Conservation (phyloP, 768 basidiomycete species). For the Cyclocybe aegerita region DNA sequence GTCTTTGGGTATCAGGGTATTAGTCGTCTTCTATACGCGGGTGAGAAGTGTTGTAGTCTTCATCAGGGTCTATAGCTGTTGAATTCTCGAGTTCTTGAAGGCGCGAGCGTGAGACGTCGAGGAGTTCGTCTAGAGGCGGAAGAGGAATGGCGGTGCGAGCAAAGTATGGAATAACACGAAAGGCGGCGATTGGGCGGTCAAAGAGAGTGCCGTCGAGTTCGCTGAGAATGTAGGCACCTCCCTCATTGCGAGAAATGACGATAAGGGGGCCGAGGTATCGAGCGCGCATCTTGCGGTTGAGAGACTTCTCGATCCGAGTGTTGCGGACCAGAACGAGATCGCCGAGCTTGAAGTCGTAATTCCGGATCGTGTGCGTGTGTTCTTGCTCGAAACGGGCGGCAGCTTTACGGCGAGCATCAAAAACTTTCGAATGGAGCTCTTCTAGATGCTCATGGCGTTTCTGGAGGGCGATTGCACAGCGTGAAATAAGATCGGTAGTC, state of each 20-base stretch:
- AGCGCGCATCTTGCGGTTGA: slow-evolving; percentile 27
- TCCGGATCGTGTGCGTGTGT: slow-evolving; percentile 17
- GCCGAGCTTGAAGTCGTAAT: slow-evolving; percentile 27
- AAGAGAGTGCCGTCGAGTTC: slow-evolving; percentile 26
- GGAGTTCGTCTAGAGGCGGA: slow-evolving; percentile 11
- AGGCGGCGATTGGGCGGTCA: slow-evolving; percentile 17
- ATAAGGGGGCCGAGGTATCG: slow-evolving; percentile 33
- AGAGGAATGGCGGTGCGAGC: background rate
- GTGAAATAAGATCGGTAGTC: slow-evolving; percentile 22
- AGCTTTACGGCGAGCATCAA: slow-evolving; percentile 9
- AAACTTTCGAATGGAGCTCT: slow-evolving; percentile 13
- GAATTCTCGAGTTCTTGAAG: slow-evolving; percentile 4
- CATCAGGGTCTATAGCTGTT: background rate
- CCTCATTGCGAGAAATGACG: slow-evolving; percentile 23
- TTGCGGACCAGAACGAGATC: slow-evolving; percentile 35
- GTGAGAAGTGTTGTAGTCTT: background rate
- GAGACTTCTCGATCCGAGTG: slow-evolving; percentile 24
- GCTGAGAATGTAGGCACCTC: slow-evolving; percentile 23
- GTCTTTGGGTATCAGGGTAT: too few relatives aligned
- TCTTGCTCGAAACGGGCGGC: slow-evolving; percentile 16
- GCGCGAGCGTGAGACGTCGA: slow-evolving; percentile 7
- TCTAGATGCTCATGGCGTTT: slow-evolving; percentile 13
- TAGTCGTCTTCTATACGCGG: too few relatives aligned
- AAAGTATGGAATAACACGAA: slow-evolving; percentile 24
- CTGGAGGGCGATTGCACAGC: slow-evolving; percentile 20